A percentile compares a stretch with the other conserved stretches of the same genome.
Evolutionary conservation across 169 alveolate species (phyloP).

Genomic region (Cryptosporidium sp.): DNA sequence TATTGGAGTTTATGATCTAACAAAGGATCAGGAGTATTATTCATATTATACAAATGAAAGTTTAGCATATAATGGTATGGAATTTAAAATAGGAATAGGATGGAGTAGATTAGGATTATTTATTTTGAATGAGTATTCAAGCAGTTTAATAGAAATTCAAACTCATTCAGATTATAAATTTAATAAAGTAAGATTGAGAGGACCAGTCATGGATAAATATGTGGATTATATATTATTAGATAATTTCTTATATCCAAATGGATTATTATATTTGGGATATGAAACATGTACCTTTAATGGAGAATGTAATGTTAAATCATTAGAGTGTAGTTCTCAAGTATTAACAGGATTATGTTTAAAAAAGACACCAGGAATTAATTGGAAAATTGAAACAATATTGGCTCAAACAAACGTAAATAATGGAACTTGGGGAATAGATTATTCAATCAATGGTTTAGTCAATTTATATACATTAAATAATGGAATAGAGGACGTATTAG

Average conservation of each 20-base stretch:
- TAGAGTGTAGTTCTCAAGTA: too few relatives aligned
- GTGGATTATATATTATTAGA: background rate
- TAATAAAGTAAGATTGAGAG: too few relatives aligned
- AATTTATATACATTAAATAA: slow-evolving; percentile 1
- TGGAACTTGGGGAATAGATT: slow-evolving; percentile 44
- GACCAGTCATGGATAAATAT: too few relatives aligned
- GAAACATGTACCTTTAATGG: slow-evolving; percentile 9
- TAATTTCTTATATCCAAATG: slow-evolving; percentile 19
- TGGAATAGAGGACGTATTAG: too few relatives aligned
- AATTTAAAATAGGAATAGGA: background rate
- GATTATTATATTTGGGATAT: slow-evolving; percentile 16
- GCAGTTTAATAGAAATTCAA: slow-evolving; percentile 30
- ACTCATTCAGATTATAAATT: slow-evolving; percentile 18
- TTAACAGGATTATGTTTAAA: too few relatives aligned
- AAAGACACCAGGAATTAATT: too few relatives aligned
- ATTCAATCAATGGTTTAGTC: background rate
- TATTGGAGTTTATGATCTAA: too few relatives aligned
- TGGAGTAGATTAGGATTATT: slow-evolving; percentile 13
- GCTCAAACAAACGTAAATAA: slow-evolving; percentile 31
- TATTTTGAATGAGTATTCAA: background rate
- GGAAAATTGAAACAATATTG: background rate
- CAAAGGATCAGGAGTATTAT: slow-evolving; percentile 27
- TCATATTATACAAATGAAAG: slow-evolving; percentile 43
- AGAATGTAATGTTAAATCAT: background rate
- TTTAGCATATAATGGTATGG: background rate